A percentile compares a stretch with the other conserved stretches of the same genome.
These are phyloP conservation scores for Penicillium aurantiogriseum DNA, from an alignment of 2,329 filamentous ascomycete genomes.

Conservation along the genomic window DNA sequence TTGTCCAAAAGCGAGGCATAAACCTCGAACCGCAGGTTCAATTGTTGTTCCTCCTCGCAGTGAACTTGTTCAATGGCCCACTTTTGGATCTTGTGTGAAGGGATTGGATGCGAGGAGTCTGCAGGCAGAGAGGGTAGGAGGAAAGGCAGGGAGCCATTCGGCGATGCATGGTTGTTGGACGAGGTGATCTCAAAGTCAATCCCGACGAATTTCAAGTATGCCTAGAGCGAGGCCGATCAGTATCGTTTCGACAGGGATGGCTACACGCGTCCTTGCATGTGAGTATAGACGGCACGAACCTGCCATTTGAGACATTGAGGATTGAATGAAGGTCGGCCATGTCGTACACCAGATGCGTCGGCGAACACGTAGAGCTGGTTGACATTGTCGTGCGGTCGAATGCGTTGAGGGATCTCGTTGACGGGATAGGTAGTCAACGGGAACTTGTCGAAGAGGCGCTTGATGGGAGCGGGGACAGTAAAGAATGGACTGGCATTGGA, in stretches of 20 bases:
- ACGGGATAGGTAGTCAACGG: constrained; percentile 73
- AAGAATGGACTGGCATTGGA: constrained; percentile 35
- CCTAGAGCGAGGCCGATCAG: constrained; percentile 49
- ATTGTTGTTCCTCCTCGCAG: constrained; percentile 49
- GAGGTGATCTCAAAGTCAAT: constrained; percentile 65
- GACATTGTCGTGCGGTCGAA: constrained; percentile 46
- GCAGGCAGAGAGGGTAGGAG: constrained; percentile 60
- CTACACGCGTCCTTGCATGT: background rate
- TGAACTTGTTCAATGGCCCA: constrained; percentile 60
- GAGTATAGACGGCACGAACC: constrained; percentile 50
- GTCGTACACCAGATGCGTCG: constrained; percentile 59
- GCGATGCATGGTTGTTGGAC: constrained; percentile 91
- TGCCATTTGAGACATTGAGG: constrained; percentile 96
- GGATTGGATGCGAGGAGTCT: constrained; percentile 49
- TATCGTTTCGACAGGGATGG: background rate
- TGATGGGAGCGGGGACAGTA: constrained; percentile 66
- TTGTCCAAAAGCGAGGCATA: constrained; percentile 76
- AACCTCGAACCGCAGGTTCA: constrained; percentile 63
- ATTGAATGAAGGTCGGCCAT: constrained; percentile 75
- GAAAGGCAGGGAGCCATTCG: constrained; percentile 83
- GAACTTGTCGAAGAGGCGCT: constrained; percentile 78
- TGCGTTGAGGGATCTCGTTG: constrained; percentile 69
- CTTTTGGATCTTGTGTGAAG: constrained; percentile 65
- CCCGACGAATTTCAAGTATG: constrained; percentile 75
- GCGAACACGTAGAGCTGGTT: constrained; percentile 76